phyloP scores from a whole-genome alignment of 1,139 yeast genomes.

The Diutina catenulata region DNA sequence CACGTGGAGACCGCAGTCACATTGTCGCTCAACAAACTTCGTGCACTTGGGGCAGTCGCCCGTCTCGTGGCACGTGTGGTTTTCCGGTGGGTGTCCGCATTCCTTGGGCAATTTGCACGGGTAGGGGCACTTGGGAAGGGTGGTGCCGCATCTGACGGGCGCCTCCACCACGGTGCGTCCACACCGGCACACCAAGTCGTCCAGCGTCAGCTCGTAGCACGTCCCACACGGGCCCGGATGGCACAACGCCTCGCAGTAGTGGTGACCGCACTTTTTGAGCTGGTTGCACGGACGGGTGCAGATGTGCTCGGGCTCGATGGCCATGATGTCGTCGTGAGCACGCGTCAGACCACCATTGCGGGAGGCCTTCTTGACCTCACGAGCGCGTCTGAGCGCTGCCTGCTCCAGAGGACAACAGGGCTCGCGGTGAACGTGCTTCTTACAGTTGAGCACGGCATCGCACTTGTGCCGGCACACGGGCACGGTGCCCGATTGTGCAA shows the following conservation, averaged over 20 bases:
- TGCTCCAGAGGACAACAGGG: constrained; percentile 64
- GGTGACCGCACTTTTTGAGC: constrained; percentile 59
- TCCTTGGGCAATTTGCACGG: constrained; percentile 50
- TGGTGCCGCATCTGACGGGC: constrained; percentile 84
- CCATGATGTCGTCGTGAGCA: constrained; percentile 34
- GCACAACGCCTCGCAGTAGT: constrained; percentile 63
- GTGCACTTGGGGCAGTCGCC: constrained; percentile 73
- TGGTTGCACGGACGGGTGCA: constrained; percentile 65
- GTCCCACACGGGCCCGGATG: constrained; percentile 80
- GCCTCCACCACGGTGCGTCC: constrained; percentile 73
- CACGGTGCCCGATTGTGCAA: constrained; percentile 32
- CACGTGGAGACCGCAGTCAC: constrained; percentile 59
- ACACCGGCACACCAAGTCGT: constrained; percentile 76
- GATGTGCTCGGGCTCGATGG: constrained; percentile 66
- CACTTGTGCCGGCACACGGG: constrained; percentile 72
- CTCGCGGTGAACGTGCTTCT: constrained; percentile 64
- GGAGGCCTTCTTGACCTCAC: constrained; percentile 39
- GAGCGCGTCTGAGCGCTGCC: constrained; percentile 50
- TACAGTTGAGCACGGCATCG: constrained; percentile 63
- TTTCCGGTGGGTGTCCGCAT: constrained; percentile 71
- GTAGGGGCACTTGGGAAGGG: constrained; percentile 47
- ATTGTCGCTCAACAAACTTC: constrained; percentile 43
- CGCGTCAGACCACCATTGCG: constrained; percentile 27
- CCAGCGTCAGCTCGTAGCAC: constrained; percentile 73
- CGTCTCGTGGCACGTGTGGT: constrained; percentile 68